Evolutionary conservation across 305 asterid genomes (phyloP), one percentile per base, ranked within the genome.

Genomic region (Lippia alba): DNA sequence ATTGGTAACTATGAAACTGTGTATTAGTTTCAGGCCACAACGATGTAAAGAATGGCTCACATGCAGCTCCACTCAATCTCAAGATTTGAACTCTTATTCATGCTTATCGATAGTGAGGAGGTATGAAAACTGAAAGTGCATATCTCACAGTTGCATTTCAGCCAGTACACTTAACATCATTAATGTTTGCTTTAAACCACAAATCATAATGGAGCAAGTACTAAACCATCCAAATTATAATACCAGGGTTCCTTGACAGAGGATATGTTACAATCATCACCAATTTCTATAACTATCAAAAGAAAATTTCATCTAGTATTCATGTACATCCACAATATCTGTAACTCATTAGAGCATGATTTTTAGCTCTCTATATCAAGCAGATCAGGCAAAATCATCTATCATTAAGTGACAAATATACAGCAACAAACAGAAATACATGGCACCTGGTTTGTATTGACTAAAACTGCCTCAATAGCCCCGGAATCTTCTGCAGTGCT

Each of bases 371-470:
- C 39, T 14, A 16, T 20, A 39, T 71, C 62, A 34, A 1, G 32
- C 39, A 16, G 45, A 61, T 67, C 65, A 74, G 16, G 55, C 19
- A 70, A 79, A 68, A 66, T 45, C 39, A 46, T 41, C 49, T 40
- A 59, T 16, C 36, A 20, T 41, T 70, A 14, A 62, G 59, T 56
- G 11, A 46, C 63, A 61, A 18, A 51, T 14, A 50, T 30, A 53
- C 17, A 48, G n/a, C 61, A 76, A 57, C 17, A 33, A 69, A 62
- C 9, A 15, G 20, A 80, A 71, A 69, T 12, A 34, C 19, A 9
- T 56, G 14, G 61, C 73, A 90, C 98, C 98, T 94, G 89, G 71
- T 87, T 94, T 45, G 99, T 87, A 75, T 92, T 92, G 75, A 92
- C 92, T 78, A 94, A 76, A 80, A 87, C 88, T 8, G 96, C 87